A percentile compares a stretch with the other conserved stretches of the same genome.
Conservation (phyloP, 177 flowering plant genomes). For the Vitis hybrid region DNA sequence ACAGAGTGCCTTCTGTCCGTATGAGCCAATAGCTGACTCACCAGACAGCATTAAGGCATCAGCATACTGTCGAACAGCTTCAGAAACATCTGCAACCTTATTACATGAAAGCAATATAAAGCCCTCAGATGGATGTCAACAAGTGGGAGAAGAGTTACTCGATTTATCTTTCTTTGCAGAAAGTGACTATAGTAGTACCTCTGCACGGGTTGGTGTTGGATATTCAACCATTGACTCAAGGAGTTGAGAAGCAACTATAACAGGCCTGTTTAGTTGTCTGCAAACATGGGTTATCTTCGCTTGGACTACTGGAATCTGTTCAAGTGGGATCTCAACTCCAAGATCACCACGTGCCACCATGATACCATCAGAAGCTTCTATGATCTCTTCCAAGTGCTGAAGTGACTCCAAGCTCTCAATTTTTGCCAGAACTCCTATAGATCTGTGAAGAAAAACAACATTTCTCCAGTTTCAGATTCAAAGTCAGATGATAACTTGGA, state of each 20-base stretch:
- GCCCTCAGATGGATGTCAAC: not conserved
- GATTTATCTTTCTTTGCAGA: not conserved
- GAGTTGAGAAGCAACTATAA: slow-evolving; percentile 87
- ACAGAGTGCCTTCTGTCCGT: slow-evolving; percentile 68
- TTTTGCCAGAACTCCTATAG: slow-evolving; percentile 72
- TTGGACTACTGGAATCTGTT: slow-evolving; percentile 78
- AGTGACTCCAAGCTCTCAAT: slow-evolving; percentile 80
- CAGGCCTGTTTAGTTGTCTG: slow-evolving; percentile 82
- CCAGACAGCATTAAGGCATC: slow-evolving; percentile 95
- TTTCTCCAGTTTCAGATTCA: not conserved
- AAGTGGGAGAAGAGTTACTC: not conserved
- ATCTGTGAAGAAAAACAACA: slow-evolving; percentile 31
- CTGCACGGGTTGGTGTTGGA: slow-evolving; percentile 93
- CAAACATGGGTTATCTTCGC: slow-evolving; percentile 54
- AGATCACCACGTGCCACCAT: slow-evolving; percentile 95
- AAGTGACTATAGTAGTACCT: slow-evolving; percentile 41
- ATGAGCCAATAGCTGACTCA: slow-evolving; percentile 81
- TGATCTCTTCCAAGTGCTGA: slow-evolving; percentile 59
- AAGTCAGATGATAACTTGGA: too few relatives aligned
- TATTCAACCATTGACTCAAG: slow-evolving; percentile 92
- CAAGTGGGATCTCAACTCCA: slow-evolving; percentile 84
- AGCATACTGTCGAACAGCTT: slow-evolving; percentile 80
- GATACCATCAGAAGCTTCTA: slow-evolving; percentile 84
- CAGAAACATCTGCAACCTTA: slow-evolving; percentile 91
- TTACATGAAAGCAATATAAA: slow-evolving; percentile 4